Percentiles rank a stretch among this genome's conserved stretches.
Conservation (phyloP, 345 rosid genomes). For the Triadica sebifera region DNA sequence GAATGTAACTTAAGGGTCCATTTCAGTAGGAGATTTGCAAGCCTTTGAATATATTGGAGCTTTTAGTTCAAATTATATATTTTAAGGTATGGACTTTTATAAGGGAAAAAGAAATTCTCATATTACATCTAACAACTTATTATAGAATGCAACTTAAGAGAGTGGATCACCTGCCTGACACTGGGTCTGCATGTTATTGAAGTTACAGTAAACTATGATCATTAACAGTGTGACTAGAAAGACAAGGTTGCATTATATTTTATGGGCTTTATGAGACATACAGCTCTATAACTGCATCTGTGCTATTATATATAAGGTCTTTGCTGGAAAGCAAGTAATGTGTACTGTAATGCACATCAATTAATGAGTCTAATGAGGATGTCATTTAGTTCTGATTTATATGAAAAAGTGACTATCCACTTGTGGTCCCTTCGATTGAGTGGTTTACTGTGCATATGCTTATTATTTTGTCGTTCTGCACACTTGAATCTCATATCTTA, state of each 20-base stretch:
- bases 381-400: not conserved
- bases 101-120: not conserved
- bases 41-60: not conserved
- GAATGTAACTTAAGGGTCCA: not conserved
- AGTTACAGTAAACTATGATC: not conserved
- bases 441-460: not conserved
- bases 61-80: not conserved
- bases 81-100: not conserved
- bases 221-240: too few species aligned
- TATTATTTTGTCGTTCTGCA: not conserved
- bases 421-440: not conserved
- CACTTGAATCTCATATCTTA: not conserved
- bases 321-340: not conserved
- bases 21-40: not conserved
- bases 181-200: not conserved
- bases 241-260: not conserved
- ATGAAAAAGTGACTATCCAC: not conserved
- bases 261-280: not conserved
- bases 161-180: not conserved
- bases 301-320: not conserved
- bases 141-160: slow-evolving; percentile 1
- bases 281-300: not conserved
- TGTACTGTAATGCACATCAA: not conserved
- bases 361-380: not conserved
- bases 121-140: not conserved